Evolutionary conservation across 495 filamentous ascomycete genomes (phyloP).

Genomic region (Hypoxylon fuscum): DNA sequence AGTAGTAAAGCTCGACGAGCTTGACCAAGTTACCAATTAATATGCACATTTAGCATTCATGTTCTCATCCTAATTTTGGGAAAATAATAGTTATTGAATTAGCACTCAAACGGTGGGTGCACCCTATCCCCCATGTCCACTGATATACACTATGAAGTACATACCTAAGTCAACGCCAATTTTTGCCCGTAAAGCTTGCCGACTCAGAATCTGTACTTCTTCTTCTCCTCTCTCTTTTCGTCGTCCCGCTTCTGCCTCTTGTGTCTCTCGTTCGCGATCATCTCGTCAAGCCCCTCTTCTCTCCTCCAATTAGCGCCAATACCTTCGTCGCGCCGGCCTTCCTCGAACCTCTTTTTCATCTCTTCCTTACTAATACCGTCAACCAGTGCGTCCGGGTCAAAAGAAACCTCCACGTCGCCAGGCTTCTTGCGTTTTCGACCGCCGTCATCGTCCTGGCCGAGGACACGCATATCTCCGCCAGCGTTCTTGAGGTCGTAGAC

Average conservation of each 20-base stretch:
- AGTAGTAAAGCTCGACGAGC: too few relatives aligned
- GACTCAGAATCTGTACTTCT: conserved; percentile 47
- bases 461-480: conserved; percentile 59
- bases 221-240: conserved; percentile 67
- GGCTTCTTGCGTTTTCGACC: conserved; percentile 90
- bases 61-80: not conserved
- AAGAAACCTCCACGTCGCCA: conserved; percentile 90
- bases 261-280: conserved; percentile 93
- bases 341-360: conserved; percentile 72
- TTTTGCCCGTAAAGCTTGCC: not conserved
- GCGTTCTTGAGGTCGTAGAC: conserved; percentile 78
- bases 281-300: conserved; percentile 93
- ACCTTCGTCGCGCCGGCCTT: conserved; percentile 74
- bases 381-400: conserved; percentile 81
- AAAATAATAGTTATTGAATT: conserved; percentile 5
- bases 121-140: conserved; percentile 1
- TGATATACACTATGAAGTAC: conserved; percentile 32
- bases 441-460: conserved; percentile 82
- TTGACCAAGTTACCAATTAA: not conserved
- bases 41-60: too few relatives aligned
- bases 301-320: conserved; percentile 75
- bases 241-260: conserved; percentile 89
- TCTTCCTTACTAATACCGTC: conserved; percentile 76
- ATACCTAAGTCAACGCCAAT: conserved; percentile 5
- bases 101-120: not conserved